phyloP scores from a whole-genome alignment of 371 early-diverging fungal species.

The Mortierella sp. region DNA sequence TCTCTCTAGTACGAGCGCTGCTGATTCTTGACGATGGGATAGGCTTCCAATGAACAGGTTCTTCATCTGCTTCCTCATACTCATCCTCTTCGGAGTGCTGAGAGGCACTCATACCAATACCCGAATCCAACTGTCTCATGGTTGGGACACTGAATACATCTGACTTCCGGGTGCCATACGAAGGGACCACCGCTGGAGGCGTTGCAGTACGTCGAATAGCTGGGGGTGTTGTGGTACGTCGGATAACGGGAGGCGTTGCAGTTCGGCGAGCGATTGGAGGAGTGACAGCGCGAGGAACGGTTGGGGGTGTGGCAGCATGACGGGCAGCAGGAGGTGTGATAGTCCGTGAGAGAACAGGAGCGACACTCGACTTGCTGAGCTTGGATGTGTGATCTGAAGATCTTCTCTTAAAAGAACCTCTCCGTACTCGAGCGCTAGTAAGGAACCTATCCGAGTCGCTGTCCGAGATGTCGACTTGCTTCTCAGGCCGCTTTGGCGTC shows the following conservation, averaged over 20 bases:
- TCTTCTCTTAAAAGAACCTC: slow-evolving; percentile 2
- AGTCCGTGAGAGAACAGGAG: background rate
- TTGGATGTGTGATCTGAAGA: background rate
- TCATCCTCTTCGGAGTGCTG: slow-evolving; percentile 20
- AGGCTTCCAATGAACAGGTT: background rate
- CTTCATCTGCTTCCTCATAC: slow-evolving; percentile 2
- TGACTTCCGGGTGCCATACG: background rate
- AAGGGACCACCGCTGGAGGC: background rate
- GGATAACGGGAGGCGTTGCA: background rate
- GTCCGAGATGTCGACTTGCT: slow-evolving; percentile 1
- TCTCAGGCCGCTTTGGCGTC: slow-evolving; percentile 10
- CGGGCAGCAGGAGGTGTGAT: background rate
- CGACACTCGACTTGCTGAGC: background rate
- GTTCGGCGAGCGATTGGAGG: slow-evolving; percentile 4
- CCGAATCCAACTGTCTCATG: slow-evolving; percentile 41
- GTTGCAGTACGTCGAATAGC: background rate
- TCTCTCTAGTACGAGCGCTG: background rate
- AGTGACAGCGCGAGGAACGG: background rate
- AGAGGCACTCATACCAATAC: slow-evolving; percentile 25
- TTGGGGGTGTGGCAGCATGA: background rate
- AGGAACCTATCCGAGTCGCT: slow-evolving; percentile 10
- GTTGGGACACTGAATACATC: slow-evolving; percentile 18
- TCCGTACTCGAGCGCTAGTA: slow-evolving; percentile 35
- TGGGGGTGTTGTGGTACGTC: slow-evolving; percentile 8
- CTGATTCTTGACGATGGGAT: background rate